Percentiles rank a stretch among this genome's conserved stretches.
Conservation (phyloP, 2,329 filamentous ascomycete genomes). For the Lecanicillium sp. region DNA sequence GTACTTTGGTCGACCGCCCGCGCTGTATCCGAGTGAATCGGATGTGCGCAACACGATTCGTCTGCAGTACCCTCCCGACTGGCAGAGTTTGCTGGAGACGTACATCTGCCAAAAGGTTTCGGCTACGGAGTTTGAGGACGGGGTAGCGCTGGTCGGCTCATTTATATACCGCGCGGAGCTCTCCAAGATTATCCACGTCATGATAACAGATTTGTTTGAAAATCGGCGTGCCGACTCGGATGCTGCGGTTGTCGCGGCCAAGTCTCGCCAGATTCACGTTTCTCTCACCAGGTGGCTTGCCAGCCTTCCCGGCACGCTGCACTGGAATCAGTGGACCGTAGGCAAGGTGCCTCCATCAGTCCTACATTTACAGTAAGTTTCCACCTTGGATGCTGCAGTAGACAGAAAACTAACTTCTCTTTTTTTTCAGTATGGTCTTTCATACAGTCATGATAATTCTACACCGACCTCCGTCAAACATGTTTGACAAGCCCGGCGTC, state of each 20-base stretch:
- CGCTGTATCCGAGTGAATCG: conserved; percentile 38
- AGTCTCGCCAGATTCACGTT: conserved; percentile 36
- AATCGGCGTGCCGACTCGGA: conserved; percentile 34
- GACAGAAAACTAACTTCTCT: not conserved
- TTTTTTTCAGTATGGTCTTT: conserved; percentile 30
- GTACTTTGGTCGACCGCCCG: conserved; percentile 42
- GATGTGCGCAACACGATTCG: conserved; percentile 40
- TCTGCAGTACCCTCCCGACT: conserved; percentile 40
- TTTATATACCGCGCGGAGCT: conserved; percentile 40
- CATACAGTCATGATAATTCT: conserved; percentile 44
- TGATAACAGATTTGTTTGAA: conserved; percentile 43
- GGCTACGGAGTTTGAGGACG: conserved; percentile 37
- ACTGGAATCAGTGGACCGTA: conserved; percentile 44
- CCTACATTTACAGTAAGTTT: conserved; percentile 34
- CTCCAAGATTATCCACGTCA: conserved; percentile 38
- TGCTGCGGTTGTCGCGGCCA: conserved; percentile 30
- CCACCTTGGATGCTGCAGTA: not conserved
- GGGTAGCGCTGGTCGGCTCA: conserved; percentile 31
- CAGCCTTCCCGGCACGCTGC: conserved; percentile 34
- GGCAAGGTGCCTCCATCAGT: conserved; percentile 36
- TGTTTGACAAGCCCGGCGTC: conserved; percentile 30
- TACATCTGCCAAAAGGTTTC: conserved; percentile 36
- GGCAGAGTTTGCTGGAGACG: conserved; percentile 36
- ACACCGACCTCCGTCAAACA: conserved; percentile 36
- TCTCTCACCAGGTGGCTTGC: conserved; percentile 38